Conservation (phyloP, 306 rosid genomes). For the Sindora glabra region DNA sequence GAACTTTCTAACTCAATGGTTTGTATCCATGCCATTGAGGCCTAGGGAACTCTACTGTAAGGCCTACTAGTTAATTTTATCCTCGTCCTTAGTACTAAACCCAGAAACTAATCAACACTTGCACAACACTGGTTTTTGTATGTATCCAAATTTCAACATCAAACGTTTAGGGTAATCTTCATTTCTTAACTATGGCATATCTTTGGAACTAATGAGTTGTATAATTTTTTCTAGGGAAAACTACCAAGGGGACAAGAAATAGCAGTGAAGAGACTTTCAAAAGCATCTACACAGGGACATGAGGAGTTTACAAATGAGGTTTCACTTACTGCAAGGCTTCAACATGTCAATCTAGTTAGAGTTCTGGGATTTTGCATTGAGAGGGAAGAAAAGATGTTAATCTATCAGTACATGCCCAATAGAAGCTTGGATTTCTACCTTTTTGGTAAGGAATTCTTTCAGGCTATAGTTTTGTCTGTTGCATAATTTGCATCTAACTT, state of each 20-base stretch:
- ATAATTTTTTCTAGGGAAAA: neutral
- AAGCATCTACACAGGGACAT: conserved; percentile 7
- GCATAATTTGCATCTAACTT: neutral
- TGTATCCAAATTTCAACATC: neutral
- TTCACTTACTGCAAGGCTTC: conserved; percentile 14
- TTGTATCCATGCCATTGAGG: too few species aligned
- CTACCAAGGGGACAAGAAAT: conserved; percentile 5
- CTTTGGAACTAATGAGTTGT: neutral
- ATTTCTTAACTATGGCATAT: neutral
- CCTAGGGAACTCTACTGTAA: too few species aligned
- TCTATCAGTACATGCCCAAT: conserved; percentile 4
- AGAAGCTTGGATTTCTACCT: conserved; percentile 12
- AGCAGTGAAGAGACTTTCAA: conserved; percentile 21
- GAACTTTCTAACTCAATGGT: too few species aligned
- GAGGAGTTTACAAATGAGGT: conserved; percentile 18
- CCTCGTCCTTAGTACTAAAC: too few species aligned
- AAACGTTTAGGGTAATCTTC: neutral
- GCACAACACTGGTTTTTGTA: neutral
- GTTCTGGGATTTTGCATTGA: conserved; percentile 11
- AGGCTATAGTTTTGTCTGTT: neutral
- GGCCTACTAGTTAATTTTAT: too few species aligned
- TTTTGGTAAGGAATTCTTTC: neutral
- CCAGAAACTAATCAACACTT: too few species aligned
- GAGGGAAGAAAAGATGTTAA: neutral
- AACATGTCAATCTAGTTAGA: conserved; percentile 15